phyloP scores from a whole-genome alignment of 169 alveolate genomes.

The Plasmodium knowlesi region DNA sequence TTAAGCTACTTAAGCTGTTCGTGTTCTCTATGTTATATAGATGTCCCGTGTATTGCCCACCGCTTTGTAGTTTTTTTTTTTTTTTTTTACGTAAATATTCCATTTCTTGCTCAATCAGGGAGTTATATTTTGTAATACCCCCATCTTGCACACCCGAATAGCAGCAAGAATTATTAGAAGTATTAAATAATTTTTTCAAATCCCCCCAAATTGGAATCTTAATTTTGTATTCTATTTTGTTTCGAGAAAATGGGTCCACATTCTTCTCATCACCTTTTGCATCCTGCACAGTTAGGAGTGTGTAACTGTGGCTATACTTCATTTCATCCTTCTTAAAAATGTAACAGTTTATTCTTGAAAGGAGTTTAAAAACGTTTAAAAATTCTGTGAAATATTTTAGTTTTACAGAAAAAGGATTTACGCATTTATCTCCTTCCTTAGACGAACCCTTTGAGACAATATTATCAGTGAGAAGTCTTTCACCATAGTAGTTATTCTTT shows the following conservation, averaged over 20 bases:
- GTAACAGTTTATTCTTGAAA: conserved; percentile 13
- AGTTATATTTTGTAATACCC: conserved; percentile 7
- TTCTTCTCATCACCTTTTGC: conserved; percentile 26
- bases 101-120: conserved; percentile 38
- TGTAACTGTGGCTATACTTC: conserved; percentile 17
- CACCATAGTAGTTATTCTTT: background rate
- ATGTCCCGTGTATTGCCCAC: background rate
- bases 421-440: background rate
- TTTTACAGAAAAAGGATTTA: background rate
- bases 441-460: background rate
- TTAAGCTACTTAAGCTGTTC: background rate
- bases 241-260: background rate
- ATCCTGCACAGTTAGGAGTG: conserved; percentile 13
- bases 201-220: conserved; percentile 3
- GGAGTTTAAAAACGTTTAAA: conserved; percentile 27
- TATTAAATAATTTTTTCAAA: conserved; percentile 4
- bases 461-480: background rate
- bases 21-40: background rate
- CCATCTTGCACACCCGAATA: background rate
- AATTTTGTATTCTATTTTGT: conserved; percentile 10
- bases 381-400: background rate
- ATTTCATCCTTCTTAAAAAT: conserved; percentile 4
- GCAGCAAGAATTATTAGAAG: background rate
- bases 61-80: background rate
- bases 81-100: conserved; percentile 15